These are phyloP conservation scores for Alternaria dauci DNA, from an alignment of 2,329 filamentous ascomycete species.

Conservation along the genomic window DNA sequence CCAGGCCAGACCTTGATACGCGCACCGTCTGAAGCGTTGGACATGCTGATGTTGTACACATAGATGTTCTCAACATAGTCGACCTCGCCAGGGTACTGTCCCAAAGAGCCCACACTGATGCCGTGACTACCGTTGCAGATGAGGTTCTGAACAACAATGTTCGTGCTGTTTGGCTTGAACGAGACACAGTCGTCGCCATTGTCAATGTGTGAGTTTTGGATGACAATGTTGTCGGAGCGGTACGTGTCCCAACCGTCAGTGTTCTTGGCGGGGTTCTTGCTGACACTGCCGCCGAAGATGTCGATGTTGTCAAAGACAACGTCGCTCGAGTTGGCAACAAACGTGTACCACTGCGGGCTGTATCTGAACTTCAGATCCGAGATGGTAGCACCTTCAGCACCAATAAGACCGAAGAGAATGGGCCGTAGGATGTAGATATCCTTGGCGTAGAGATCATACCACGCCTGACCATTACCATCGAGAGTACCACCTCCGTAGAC, in stretches of 20 bases:
- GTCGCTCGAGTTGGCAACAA: slow-evolving; percentile 71
- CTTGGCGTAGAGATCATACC: slow-evolving; percentile 69
- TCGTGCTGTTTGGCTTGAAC: slow-evolving; percentile 77
- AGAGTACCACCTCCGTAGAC: slow-evolving; percentile 71
- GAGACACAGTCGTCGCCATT: slow-evolving; percentile 77
- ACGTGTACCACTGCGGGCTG: slow-evolving; percentile 69
- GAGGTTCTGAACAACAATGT: slow-evolving; percentile 72
- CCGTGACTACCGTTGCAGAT: slow-evolving; percentile 75
- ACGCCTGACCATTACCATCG: slow-evolving; percentile 70
- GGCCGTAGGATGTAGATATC: slow-evolving; percentile 67
- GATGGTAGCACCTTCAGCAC: slow-evolving; percentile 65
- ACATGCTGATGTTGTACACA: slow-evolving; percentile 52
- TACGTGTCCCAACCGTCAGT: slow-evolving; percentile 72
- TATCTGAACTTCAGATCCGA: slow-evolving; percentile 68
- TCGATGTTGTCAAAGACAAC: slow-evolving; percentile 70
- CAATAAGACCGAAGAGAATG: slow-evolving; percentile 65
- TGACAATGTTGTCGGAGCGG: slow-evolving; percentile 67
- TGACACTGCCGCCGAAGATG: slow-evolving; percentile 64
- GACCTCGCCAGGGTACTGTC: slow-evolving; percentile 69
- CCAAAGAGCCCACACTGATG: slow-evolving; percentile 75
- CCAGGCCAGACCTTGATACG: slow-evolving; percentile 80
- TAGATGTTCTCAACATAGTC: slow-evolving; percentile 76
- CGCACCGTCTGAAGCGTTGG: slow-evolving; percentile 65
- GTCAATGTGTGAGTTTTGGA: slow-evolving; percentile 70
- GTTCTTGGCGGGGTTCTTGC: slow-evolving; percentile 67